These are phyloP conservation scores for Boletus pseudopeckii DNA, from an alignment of 768 basidiomycete genomes.

Conservation along the genomic window DNA sequence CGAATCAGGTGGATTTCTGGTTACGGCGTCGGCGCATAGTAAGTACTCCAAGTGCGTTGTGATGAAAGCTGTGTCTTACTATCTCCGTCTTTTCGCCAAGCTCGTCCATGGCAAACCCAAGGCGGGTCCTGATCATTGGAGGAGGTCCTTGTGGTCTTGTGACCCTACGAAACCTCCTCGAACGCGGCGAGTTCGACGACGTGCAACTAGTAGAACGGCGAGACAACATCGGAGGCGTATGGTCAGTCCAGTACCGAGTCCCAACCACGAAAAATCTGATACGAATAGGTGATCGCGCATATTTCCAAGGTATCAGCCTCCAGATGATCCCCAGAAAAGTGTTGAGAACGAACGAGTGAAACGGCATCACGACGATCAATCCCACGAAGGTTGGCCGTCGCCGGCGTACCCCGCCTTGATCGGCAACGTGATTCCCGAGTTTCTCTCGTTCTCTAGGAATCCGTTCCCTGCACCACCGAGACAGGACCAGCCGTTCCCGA, in stretches of 20 bases:
- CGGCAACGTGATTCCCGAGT: constrained; percentile 49
- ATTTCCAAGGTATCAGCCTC: constrained; percentile 14
- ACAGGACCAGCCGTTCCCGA: constrained; percentile 29
- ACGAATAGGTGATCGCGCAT: too few relatives aligned
- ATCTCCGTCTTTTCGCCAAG: not conserved
- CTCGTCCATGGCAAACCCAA: constrained; percentile 1
- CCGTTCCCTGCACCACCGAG: constrained; percentile 28
- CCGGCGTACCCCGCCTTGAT: constrained; percentile 48
- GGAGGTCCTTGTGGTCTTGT: constrained; percentile 49
- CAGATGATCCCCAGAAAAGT: not conserved
- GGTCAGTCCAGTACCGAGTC: constrained; percentile 30
- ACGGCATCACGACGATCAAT: not conserved
- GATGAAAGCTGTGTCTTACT: constrained; percentile 4
- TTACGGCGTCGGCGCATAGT: too few relatives aligned
- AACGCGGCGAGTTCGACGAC: constrained; percentile 38
- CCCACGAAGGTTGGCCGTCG: constrained; percentile 37
- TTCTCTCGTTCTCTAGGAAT: constrained; percentile 29
- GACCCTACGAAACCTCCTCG: constrained; percentile 45
- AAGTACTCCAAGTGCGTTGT: not conserved
- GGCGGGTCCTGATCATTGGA: constrained; percentile 41
- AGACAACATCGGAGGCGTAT: constrained; percentile 48
- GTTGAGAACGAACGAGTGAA: not conserved
- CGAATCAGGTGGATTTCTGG: too few relatives aligned
- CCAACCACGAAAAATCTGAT: not conserved
- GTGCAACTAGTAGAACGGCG: constrained; percentile 46